Percentiles rank a stretch among this genome's conserved stretches.
Conservation (phyloP, 306 rosid genomes). For the Boehmeria nivea region DNA sequence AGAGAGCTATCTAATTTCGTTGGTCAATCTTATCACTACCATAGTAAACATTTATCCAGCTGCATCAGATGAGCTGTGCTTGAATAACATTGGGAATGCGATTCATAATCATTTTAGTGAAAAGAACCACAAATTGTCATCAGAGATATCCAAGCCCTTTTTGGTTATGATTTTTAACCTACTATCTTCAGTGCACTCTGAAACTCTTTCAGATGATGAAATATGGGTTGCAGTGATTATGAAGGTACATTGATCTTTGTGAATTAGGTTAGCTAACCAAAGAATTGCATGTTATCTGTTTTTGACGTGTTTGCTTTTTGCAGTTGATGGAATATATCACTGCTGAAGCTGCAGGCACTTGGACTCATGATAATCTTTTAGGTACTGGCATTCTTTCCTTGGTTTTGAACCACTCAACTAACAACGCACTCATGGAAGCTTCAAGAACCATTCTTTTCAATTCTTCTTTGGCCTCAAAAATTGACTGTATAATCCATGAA, state of each 20-base stretch:
- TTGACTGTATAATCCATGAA: conserved; percentile 40
- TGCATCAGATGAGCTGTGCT: conserved; percentile 55
- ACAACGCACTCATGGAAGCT: conserved; percentile 55
- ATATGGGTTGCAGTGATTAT: conserved; percentile 60
- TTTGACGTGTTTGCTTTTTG: conserved; percentile 23
- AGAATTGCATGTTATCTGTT: conserved; percentile 5
- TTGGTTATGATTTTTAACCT: conserved; percentile 47
- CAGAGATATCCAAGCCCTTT: conserved; percentile 34
- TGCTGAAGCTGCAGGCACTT: conserved; percentile 30
- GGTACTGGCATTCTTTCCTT: conserved; percentile 60
- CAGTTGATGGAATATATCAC: conserved; percentile 55
- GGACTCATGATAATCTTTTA: conserved; percentile 50
- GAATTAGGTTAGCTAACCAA: not conserved
- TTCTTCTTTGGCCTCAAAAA: conserved; percentile 42
- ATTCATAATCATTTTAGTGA: conserved; percentile 37
- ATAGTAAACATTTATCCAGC: conserved; percentile 45
- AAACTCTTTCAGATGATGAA: conserved; percentile 55
- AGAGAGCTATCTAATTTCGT: conserved; percentile 48
- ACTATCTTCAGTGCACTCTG: conserved; percentile 49
- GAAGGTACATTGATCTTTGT: conserved; percentile 42
- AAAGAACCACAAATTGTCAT: conserved; percentile 31
- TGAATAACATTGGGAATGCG: conserved; percentile 52
- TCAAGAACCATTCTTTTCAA: conserved; percentile 62
- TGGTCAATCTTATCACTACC: conserved; percentile 43
- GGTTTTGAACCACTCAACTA: conserved; percentile 65